These are phyloP conservation scores for Crassisporium funariophilum DNA, from an alignment of 768 basidiomycete species.

Conservation along the genomic window DNA sequence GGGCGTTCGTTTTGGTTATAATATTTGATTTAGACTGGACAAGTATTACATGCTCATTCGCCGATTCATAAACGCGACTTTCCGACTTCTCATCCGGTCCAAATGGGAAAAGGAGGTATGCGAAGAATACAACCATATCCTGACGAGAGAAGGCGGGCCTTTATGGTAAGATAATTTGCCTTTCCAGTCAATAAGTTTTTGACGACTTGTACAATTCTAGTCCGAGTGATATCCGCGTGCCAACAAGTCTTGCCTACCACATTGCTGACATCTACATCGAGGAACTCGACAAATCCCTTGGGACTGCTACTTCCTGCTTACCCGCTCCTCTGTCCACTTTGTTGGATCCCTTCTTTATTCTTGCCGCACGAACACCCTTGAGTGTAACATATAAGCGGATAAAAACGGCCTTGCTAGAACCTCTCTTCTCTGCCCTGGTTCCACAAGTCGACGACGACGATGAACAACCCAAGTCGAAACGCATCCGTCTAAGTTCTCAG, in stretches of 20 bases:
- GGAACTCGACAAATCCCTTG: constrained; percentile 77
- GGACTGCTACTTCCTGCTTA: constrained; percentile 47
- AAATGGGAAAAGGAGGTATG: constrained; percentile 66
- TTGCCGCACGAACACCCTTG: constrained; percentile 69
- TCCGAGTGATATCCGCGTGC: constrained; percentile 70
- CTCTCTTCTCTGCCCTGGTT: constrained; percentile 61
- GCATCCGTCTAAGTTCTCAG: constrained; percentile 40
- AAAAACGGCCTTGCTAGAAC: constrained; percentile 65
- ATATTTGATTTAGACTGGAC: constrained; percentile 73
- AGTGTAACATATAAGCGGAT: constrained; percentile 74
- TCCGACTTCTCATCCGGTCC: constrained; percentile 71
- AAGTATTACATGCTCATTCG: constrained; percentile 97
- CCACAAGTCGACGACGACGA: constrained; percentile 37
- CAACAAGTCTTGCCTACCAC: constrained; percentile 80
- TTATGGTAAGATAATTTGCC: constrained; percentile 59
- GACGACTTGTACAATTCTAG: constrained; percentile 38
- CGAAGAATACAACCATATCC: constrained; percentile 66
- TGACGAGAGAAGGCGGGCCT: constrained; percentile 72
- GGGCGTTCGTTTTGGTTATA: constrained; percentile 5
- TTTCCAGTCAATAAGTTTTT: constrained; percentile 1
- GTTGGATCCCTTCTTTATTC: constrained; percentile 66
- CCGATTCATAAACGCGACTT: constrained; percentile 83
- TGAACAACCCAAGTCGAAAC: constrained; percentile 48
- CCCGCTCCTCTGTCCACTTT: constrained; percentile 38
- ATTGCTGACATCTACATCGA: constrained; percentile 87